Evolutionary conservation across 176 grass and related monocot genomes (phyloP), one percentile per base, ranked within the genome.

Genomic region (Raddia distichophylla): DNA sequence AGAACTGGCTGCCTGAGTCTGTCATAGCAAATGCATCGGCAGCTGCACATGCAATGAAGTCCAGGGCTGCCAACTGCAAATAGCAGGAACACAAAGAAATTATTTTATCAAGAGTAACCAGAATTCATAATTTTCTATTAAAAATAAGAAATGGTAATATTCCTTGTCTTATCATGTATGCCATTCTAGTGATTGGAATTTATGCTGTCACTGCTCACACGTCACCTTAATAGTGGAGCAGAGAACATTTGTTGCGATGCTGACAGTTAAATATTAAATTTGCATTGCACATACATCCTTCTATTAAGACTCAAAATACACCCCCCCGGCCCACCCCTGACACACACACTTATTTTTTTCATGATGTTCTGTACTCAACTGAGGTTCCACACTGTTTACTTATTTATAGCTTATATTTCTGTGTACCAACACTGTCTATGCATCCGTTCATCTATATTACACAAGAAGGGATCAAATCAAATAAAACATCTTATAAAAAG

Each of bases 11-110:
- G 33, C 96, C 93, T 35, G 93, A 79, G 73, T 99, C 96, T 50
- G 96, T 95, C 96, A 99, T 95, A 75, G 96, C 93, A 91, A 99
- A 99, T 80, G 96, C 96, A 80, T 99, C 96, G 3, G 96, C 91
- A 71, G 93, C 89, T 44, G 90, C 96, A 82, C 96, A 99, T 57
- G 86, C 93, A 75, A 99, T 95, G 37, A 99, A 95, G 69, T 95
- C 96, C 69, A 99, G 69, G 16, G 96, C 96, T 76, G 96, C 96
- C 63, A 95, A 79, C 96, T 99, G 89, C 82, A 67, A 75, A 83
- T 72, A 20, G 22, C 8, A 75, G 48, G 13, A 63, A 46, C 37
- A 89, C 1, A 83, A 46, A 74, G 1, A 80, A 67, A 63, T 74
- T 46, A 75, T 75, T 84, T 49, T 44, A 40, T 47, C 27, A 55